Percentiles rank a stretch among this genome's conserved stretches.
Evolutionary conservation across 2,329 filamentous ascomycete genomes (phyloP).

Genomic region (Penicillium sp.): DNA sequence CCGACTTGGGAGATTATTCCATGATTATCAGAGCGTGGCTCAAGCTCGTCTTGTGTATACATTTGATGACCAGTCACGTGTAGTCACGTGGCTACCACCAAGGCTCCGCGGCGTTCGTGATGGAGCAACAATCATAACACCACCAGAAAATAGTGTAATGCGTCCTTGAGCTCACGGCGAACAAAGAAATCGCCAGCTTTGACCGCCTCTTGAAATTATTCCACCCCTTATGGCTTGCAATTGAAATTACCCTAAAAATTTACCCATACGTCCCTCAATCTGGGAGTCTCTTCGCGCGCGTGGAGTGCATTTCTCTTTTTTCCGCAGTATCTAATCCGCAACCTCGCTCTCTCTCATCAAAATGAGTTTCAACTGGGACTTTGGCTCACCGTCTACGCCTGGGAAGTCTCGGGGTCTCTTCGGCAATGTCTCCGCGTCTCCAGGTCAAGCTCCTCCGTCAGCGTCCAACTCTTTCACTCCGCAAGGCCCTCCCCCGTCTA

Average conservation of each 20-base stretch:
- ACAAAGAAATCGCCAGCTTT: background rate
- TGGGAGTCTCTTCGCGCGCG: background rate
- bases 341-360: slow-evolving; percentile 19
- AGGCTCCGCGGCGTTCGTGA: slow-evolving; percentile 21
- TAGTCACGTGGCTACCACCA: slow-evolving; percentile 24
- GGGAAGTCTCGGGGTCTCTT: slow-evolving; percentile 43
- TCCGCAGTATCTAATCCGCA: slow-evolving; percentile 10
- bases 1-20: too few relatives aligned
- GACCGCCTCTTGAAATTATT: background rate
- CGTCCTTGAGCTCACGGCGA: slow-evolving; percentile 5
- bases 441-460: slow-evolving; percentile 61
- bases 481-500: slow-evolving; percentile 57
- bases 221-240: background rate
- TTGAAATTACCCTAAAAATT: background rate
- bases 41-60: background rate
- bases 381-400: slow-evolving; percentile 45
- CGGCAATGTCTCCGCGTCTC: slow-evolving; percentile 59
- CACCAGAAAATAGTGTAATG: slow-evolving; percentile 9
- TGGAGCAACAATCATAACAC: slow-evolving; percentile 12
- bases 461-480: slow-evolving; percentile 61
- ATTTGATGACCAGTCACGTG: slow-evolving; percentile 16
- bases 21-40: too few relatives aligned
- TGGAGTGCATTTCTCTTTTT: slow-evolving; percentile 10
- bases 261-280: background rate
- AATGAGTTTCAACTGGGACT: slow-evolving; percentile 44